Evolutionary conservation across 768 basidiomycete species (phyloP).

Genomic region (Lanmaoa rubissima): DNA sequence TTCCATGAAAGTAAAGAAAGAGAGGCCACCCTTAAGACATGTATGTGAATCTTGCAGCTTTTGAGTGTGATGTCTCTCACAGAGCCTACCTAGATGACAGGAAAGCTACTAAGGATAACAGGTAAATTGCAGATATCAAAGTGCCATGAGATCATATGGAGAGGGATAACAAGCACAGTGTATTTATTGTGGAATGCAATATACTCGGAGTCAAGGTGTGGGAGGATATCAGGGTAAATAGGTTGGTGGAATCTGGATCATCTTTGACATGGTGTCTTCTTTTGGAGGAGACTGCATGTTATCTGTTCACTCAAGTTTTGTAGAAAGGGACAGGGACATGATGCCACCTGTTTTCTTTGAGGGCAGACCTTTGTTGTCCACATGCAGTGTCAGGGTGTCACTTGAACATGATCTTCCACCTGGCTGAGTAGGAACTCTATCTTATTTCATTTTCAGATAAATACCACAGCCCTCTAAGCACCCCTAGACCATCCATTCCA

Average conservation of each 20-base stretch:
- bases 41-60: conserved; percentile 55
- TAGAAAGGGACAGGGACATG: too few relatives aligned
- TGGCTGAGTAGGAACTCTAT: too few relatives aligned
- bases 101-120: conserved; percentile 52
- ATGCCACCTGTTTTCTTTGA: too few relatives aligned
- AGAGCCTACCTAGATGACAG: conserved; percentile 53
- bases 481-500: too few relatives aligned
- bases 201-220: conserved; percentile 62
- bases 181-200: conserved; percentile 52
- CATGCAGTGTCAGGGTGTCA: too few relatives aligned
- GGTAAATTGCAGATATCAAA: conserved; percentile 50
- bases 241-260: conserved; percentile 45
- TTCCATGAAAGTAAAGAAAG: conserved; percentile 72
- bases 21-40: conserved; percentile 64
- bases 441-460: too few relatives aligned
- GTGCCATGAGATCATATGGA: conserved; percentile 59
- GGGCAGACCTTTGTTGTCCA: too few relatives aligned
- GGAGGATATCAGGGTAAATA: conserved; percentile 56
- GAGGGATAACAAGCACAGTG: conserved; percentile 42
- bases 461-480: too few relatives aligned
- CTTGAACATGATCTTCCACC: too few relatives aligned
- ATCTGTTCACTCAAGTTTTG: not conserved
- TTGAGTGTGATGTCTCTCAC: conserved; percentile 48
- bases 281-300: not conserved
- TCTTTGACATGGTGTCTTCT: conserved; percentile 9